Evolutionary conservation across 192 early-diverging fungal genomes (phyloP).

Genomic region (Coemansia sp.): DNA sequence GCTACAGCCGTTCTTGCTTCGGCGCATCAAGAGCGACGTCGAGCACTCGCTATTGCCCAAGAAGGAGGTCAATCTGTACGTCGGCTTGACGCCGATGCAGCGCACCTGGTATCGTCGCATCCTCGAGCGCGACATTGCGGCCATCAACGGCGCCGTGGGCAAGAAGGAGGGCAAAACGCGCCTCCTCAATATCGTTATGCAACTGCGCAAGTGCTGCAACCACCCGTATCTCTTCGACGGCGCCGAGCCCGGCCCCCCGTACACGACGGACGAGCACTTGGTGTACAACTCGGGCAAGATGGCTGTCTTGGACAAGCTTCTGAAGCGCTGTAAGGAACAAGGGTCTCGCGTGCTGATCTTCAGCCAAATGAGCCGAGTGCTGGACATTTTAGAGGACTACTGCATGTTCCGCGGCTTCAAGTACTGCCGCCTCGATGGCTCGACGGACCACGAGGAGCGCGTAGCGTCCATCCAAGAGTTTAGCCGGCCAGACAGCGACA

Average conservation of each 20-base stretch:
- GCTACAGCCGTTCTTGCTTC: conserved; percentile 77
- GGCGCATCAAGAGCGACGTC: conserved; percentile 92
- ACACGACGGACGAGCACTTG: conserved; percentile 95
- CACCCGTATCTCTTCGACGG: conserved; percentile 92
- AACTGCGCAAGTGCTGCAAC: conserved; percentile 89
- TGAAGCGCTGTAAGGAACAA: conserved; percentile 75
- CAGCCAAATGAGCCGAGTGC: conserved; percentile 97
- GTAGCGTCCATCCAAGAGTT: conserved; percentile 94
- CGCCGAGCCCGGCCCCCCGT: conserved; percentile 96
- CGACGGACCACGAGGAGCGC: conserved; percentile 92
- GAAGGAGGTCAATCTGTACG: conserved; percentile 91
- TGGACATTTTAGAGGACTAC: conserved; percentile 99
- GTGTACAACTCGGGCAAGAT: conserved; percentile 96
- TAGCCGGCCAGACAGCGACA: conserved; percentile 85
- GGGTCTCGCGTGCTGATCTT: conserved; percentile 97
- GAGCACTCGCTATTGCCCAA: conserved; percentile 96
- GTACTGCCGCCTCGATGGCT: conserved; percentile 98
- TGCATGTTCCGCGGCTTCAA: conserved; percentile 88
- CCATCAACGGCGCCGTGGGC: conserved; percentile 84
- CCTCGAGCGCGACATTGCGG: conserved; percentile 95
- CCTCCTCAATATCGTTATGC: conserved; percentile 96
- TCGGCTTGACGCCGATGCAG: conserved; percentile 94
- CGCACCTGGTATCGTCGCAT: conserved; percentile 95
- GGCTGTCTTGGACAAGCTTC: conserved; percentile 89
- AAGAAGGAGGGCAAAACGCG: conserved; percentile 89